Base-by-base conservation (phyloP, 805 yeast species). In the Hyphopichia homilentoma region DNA sequence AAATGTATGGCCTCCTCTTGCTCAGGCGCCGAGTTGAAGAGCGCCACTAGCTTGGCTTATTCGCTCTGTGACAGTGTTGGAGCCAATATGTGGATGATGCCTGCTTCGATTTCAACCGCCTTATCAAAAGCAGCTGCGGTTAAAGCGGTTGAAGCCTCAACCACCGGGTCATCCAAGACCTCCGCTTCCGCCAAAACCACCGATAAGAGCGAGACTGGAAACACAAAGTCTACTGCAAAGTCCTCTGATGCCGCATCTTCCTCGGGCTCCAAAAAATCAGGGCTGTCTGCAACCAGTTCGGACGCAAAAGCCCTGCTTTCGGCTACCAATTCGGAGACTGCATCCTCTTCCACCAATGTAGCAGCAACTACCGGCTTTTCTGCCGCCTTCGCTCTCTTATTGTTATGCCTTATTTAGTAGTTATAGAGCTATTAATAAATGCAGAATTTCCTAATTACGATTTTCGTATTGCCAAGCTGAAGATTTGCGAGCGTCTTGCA, bases 21-120 rank as follows among this genome's bases (percentile, higher is more conserved):
- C 45, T 18, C 39, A 4, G 73, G 66, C 13, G 21, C 38, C 1
- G 72, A 50, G 59, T 14, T 29, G 12, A 20, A 3, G 12, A 11
- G 15, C 14, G 26, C 15, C 11, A 22, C 35, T 14, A 36, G 50
- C 9, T 54, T 65, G 32, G 75, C 74, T n/a, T 45, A 46, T 21
- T 63, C 71, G 2, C 41, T 70, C 31, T 70, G 75, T 41, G 41
- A 54, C 23, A 41, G 46, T 11, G 72, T 57, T 11, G 73, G 73
- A 20, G 71, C 69, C 17, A 50, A 58, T 33, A 43, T 55, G 8
- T 69, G 74, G 74, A 50, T 60, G 48, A 61, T 70, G 66, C 75
- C 73, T 18, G 63, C 64, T 4, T 58, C 69, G 4, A 44, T 62
- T 27, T 56, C 68, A 5, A 41, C 58, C 7, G 52, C 33, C 11